Evolutionary conservation across 495 filamentous ascomycete genomes (phyloP).

Genomic region (Pyrenula aspistea): DNA sequence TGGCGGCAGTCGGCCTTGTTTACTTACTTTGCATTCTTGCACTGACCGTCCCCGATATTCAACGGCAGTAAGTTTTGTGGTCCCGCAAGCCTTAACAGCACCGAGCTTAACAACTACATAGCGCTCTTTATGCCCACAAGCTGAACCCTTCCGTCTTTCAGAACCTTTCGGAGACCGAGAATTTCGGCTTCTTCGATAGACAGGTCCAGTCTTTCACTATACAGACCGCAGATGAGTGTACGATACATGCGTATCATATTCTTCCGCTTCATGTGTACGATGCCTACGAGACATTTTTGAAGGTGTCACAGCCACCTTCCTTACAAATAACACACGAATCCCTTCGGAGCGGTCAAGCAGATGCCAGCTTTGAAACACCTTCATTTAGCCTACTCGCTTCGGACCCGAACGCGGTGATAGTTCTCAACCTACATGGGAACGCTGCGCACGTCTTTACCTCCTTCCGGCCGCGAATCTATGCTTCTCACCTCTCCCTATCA

Average conservation of each 20-base stretch:
- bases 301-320: conserved; percentile 23
- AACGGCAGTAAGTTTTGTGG: conserved; percentile 31
- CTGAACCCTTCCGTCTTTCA: conserved; percentile 57
- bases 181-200: conserved; percentile 74
- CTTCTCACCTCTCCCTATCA: conserved; percentile 26
- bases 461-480: conserved; percentile 29
- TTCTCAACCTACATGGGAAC: conserved; percentile 43
- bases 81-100: background rate
- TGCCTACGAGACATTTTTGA: conserved; percentile 32
- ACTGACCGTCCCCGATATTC: conserved; percentile 35
- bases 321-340: background rate
- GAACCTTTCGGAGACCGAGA: conserved; percentile 57
- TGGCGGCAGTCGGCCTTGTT: conserved; percentile 34
- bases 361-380: conserved; percentile 28
- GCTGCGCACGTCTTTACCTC: conserved; percentile 33
- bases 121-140: conserved; percentile 67
- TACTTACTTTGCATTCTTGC: conserved; percentile 37
- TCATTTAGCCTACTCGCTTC: conserved; percentile 40
- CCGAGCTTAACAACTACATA: conserved; percentile 19
- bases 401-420: conserved; percentile 42
- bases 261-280: conserved; percentile 42
- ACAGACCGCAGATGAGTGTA: conserved; percentile 43
- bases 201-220: conserved; percentile 50
- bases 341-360: conserved; percentile 15
- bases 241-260: conserved; percentile 49